Evolutionary conservation across 1,139 yeast species (phyloP), one percentile per base, ranked within the genome.

Genomic region (Zhuliangozyma blackwelliae): DNA sequence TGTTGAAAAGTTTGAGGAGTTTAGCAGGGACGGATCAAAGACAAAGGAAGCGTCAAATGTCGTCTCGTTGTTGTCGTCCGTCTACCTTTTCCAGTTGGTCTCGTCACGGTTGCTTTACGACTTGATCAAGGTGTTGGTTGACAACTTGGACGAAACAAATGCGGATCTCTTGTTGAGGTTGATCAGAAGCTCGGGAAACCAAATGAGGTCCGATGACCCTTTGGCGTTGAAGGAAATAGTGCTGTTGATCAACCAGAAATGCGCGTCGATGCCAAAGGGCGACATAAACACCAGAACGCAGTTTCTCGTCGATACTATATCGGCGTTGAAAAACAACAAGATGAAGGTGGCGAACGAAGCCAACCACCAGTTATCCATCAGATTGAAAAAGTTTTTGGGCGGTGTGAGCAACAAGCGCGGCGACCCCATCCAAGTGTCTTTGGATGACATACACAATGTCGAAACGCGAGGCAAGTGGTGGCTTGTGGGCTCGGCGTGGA

Each of bases 401-500:
- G 51, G 75, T 0, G 59, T 75, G 21, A 63, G 66, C 27, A 57
- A 72, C 22, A 67, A 71, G 34, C 60, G 65, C 31, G 65, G 68
- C 28, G 98, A 92, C 38, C 87, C 98, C 1, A 69, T 94, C 25
- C 89, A 86, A 49, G 97, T 92, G 1, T 68, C 88, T 2, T 65
- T 94, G 26, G 82, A 78, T 34, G 99, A 94, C 62, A 89, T 94
- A 40, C 78, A 77, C 35, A 78, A 77, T 44, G 73, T 87, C 23
- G 86, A 81, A 10, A 76, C 82, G 0, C 76, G 80, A 45, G 98
- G 98, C 39, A 92, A 90, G 59, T 94, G 99, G 99, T 94, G 98
- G 99, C 69, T 92, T 31, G 90, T 94, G 27, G 98, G 99, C 32
- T 86, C 97, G 3, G 96, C 98, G 0, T 92, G 97, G 97, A 85